phyloP scores from a whole-genome alignment of 441 rosid species.

The Gossypium aridum region DNA sequence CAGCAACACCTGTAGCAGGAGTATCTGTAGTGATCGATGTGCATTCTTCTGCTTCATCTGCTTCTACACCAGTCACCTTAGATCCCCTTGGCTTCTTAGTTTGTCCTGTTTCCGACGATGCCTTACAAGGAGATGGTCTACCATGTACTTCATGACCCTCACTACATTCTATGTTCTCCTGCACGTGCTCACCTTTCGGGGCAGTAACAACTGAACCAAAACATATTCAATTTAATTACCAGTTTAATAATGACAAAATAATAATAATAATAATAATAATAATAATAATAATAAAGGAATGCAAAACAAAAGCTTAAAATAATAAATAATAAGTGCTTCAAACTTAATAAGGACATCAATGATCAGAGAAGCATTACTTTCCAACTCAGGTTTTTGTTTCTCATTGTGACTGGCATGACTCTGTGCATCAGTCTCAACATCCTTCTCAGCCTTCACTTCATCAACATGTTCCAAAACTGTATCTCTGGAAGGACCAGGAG shows the following conservation, averaged over 20 bases:
- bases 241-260: background rate
- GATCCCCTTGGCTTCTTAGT: constrained; percentile 28
- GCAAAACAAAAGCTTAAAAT: background rate
- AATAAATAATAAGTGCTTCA: background rate
- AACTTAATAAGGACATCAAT: background rate
- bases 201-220: constrained; percentile 25
- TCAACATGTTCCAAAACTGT: constrained; percentile 23
- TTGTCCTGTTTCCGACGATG: constrained; percentile 27
- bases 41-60: constrained; percentile 47
- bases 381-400: constrained; percentile 22
- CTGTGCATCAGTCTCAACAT: constrained; percentile 21
- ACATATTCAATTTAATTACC: background rate
- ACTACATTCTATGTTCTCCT: constrained; percentile 20
- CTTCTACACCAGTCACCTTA: constrained; percentile 27
- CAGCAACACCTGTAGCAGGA: constrained; percentile 31
- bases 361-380: constrained; percentile 15
- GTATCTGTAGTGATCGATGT: constrained; percentile 31
- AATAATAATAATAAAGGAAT: background rate
- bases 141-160: constrained; percentile 22
- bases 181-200: constrained; percentile 27
- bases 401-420: constrained; percentile 16
- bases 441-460: constrained; percentile 30
- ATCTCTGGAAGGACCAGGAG: constrained; percentile 24
- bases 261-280: background rate
- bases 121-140: constrained; percentile 20